phyloP scores from a whole-genome alignment of 2,329 filamentous ascomycete genomes.

The Aspergillus sp. region DNA sequence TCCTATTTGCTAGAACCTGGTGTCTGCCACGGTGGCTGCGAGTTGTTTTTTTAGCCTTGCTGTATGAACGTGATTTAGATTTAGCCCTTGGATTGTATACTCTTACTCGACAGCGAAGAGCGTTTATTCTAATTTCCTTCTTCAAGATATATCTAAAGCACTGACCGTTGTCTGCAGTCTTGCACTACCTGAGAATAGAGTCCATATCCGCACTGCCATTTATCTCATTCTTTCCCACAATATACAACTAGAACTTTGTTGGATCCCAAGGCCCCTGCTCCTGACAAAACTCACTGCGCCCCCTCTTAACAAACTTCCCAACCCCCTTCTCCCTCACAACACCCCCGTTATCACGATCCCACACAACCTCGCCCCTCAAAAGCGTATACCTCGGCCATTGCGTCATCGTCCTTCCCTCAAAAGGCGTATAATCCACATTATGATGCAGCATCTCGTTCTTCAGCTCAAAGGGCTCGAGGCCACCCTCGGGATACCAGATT shows the following conservation, averaged over 20 bases:
- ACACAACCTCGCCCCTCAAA: constrained; percentile 38
- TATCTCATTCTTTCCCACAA: too few relatives aligned
- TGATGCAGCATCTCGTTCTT: constrained; percentile 43
- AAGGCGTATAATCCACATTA: constrained; percentile 44
- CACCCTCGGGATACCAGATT: constrained; percentile 44
- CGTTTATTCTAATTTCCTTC: background rate
- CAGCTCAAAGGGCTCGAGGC: constrained; percentile 31
- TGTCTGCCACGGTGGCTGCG: too few relatives aligned
- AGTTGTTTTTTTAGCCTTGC: too few relatives aligned
- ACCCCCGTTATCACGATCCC: constrained; percentile 34
- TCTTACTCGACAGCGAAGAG: too few relatives aligned
- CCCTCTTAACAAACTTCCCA: constrained; percentile 43
- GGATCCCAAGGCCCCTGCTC: constrained; percentile 11
- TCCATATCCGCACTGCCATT: too few relatives aligned
- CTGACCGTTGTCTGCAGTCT: too few relatives aligned
- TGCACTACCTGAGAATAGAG: too few relatives aligned
- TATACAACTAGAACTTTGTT: background rate
- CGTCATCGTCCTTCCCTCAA: constrained; percentile 35
- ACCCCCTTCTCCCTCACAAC: constrained; percentile 36
- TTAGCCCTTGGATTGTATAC: background rate
- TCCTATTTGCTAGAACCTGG: too few relatives aligned
- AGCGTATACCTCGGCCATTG: constrained; percentile 44
- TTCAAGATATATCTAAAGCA: background rate
- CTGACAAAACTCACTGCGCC: constrained; percentile 31
- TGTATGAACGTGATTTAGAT: too few relatives aligned